Evolutionary conservation across 2,329 filamentous ascomycete species (phyloP).

Genomic region (Dothideomycetidae sp.): DNA sequence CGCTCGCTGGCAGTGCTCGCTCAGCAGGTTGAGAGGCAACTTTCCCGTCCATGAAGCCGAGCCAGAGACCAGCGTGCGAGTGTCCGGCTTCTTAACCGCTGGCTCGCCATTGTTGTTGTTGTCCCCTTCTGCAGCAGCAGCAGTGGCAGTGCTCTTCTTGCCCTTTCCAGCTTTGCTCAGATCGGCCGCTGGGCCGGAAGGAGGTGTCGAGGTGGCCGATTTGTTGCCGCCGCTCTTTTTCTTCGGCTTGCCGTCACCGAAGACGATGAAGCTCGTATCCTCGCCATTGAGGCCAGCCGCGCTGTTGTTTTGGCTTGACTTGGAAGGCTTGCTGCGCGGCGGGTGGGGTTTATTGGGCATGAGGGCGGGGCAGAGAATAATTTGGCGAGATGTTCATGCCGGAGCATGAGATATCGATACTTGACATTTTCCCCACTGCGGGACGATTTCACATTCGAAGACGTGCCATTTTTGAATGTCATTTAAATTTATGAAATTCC

Average conservation of each 20-base stretch:
- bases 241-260: conserved; percentile 30
- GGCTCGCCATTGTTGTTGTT: conserved; percentile 2
- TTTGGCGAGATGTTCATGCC: no score
- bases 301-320: conserved; percentile 17
- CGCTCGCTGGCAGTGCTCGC: conserved; percentile 89
- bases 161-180: conserved; percentile 15
- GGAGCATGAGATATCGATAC: no score
- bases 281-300: conserved; percentile 28
- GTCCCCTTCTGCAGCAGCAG: conserved; percentile 15
- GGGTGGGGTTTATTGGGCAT: conserved; percentile 39
- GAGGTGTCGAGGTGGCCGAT: conserved; percentile 10
- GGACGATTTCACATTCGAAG: no score
- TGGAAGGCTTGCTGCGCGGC: conserved; percentile 28
- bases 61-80: conserved; percentile 73
- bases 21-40: conserved; percentile 80
- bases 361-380: neutral
- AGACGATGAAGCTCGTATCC: conserved; percentile 36
- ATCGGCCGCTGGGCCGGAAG: conserved; percentile 7
- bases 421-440: no score
- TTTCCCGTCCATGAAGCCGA: conserved; percentile 89
- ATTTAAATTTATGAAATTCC: no score
- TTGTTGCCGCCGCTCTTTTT: conserved; percentile 30
- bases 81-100: conserved; percentile 43
- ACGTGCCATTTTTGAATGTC: no score
- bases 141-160: conserved; percentile 16